Evolutionary conservation across 257 asterid species (phyloP).

Genomic region (Nicotiana paniculata): DNA sequence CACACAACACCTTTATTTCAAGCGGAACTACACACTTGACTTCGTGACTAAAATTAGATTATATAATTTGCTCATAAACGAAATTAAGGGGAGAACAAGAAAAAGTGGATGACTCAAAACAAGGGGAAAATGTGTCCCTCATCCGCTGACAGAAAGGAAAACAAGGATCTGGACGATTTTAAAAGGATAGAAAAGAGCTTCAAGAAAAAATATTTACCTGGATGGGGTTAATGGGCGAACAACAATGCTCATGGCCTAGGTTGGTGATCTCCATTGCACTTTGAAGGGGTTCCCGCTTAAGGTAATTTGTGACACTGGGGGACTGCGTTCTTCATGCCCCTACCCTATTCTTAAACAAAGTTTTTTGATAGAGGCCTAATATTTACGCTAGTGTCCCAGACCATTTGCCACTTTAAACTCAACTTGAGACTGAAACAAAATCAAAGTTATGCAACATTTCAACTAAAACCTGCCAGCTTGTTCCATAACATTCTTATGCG

Average conservation of each 20-base stretch:
- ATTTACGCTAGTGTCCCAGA: no score
- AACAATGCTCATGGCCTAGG: slow-evolving; percentile 37
- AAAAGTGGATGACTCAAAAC: background rate
- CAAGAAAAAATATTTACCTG: slow-evolving; percentile 30
- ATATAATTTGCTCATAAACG: no score
- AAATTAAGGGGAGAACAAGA: no score
- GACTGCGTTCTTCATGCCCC: slow-evolving; percentile 13
- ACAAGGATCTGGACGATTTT: background rate
- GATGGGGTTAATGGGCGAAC: slow-evolving; percentile 42
- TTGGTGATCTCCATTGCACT: slow-evolving; percentile 32
- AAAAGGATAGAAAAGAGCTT: background rate
- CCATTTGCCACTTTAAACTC: no score
- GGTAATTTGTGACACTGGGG: slow-evolving; percentile 23
- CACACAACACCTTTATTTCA: no score
- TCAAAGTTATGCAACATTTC: no score
- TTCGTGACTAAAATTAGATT: no score
- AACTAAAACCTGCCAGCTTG: no score
- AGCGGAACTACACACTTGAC: no score
- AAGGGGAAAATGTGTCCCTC: background rate
- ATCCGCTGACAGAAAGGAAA: background rate
- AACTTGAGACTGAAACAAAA: no score
- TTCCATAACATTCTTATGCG: no score
- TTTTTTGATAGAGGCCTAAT: background rate
- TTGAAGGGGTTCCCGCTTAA: slow-evolving; percentile 16
- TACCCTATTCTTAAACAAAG: background rate